Conservation (phyloP, 2,329 filamentous ascomycete species). For the Cladobotryum protrusum region DNA sequence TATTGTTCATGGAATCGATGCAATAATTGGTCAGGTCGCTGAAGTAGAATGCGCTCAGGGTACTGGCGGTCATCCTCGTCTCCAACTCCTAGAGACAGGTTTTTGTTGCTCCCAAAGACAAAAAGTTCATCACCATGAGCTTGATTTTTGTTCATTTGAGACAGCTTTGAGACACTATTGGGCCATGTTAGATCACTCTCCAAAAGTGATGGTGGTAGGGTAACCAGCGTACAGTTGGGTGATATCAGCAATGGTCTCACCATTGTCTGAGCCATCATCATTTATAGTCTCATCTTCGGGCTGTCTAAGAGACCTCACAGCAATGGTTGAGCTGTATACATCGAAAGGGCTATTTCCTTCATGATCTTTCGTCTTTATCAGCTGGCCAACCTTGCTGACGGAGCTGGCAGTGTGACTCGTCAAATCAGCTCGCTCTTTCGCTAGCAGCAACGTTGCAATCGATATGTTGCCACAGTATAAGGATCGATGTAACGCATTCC, state of each 20-base stretch:
- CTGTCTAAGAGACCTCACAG: slow-evolving; percentile 60
- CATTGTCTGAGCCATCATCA: slow-evolving; percentile 51
- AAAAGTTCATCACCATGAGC: slow-evolving; percentile 73
- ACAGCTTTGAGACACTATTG: not conserved
- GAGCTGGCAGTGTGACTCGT: slow-evolving; percentile 53
- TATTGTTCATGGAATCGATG: slow-evolving; percentile 67
- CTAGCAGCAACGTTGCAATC: slow-evolving; percentile 74
- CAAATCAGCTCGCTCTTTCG: slow-evolving; percentile 64
- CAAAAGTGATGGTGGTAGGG: not conserved
- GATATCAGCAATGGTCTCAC: slow-evolving; percentile 35
- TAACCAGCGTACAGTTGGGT: slow-evolving; percentile 22
- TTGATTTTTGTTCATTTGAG: slow-evolving; percentile 7
- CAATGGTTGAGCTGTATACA: slow-evolving; percentile 82
- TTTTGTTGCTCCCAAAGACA: slow-evolving; percentile 94
- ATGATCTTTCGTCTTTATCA: slow-evolving; percentile 93
- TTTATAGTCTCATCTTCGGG: slow-evolving; percentile 40
- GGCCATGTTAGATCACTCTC: not conserved
- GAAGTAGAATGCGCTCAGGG: slow-evolving; percentile 74
- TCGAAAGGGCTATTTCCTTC: slow-evolving; percentile 95
- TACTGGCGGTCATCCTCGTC: slow-evolving; percentile 93
- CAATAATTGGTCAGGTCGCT: slow-evolving; percentile 71
- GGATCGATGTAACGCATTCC: slow-evolving; percentile 89
- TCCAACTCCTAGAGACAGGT: slow-evolving; percentile 85
- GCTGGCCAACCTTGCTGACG: slow-evolving; percentile 58
- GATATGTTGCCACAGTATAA: slow-evolving; percentile 86